Evolutionary conservation across 352 stramenopile genomes (phyloP).

Genomic region (Thalassiosira exigua): DNA sequence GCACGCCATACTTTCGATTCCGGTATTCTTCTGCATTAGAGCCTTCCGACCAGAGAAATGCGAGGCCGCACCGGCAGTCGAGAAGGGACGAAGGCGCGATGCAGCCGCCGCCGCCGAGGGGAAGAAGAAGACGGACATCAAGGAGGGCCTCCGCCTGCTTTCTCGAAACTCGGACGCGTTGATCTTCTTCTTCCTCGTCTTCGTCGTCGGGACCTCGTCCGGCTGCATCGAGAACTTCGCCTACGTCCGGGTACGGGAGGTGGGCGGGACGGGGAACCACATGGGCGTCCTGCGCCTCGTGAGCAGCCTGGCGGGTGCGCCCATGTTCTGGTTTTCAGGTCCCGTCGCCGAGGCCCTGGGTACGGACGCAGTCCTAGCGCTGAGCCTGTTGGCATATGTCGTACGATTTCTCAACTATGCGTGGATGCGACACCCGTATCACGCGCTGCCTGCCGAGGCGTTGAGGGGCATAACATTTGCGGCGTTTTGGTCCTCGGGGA

Average conservation of each 20-base stretch:
- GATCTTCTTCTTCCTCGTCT: conserved; percentile 88
- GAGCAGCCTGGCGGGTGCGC: conserved; percentile 81
- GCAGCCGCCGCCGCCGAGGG: conserved; percentile 3
- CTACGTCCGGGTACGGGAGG: conserved; percentile 86
- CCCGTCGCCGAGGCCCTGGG: conserved; percentile 78
- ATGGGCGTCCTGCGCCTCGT: conserved; percentile 85
- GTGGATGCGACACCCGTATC: conserved; percentile 82
- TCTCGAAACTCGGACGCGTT: conserved; percentile 79
- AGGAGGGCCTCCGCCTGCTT: conserved; percentile 71
- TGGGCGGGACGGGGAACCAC: conserved; percentile 83
- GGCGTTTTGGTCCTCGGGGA: conserved; percentile 86
- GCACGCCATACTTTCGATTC: conserved; percentile 74
- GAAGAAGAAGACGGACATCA: conserved; percentile 54
- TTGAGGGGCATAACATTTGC: conserved; percentile 87
- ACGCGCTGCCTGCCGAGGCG: conserved; percentile 85
- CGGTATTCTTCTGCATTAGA: conserved; percentile 73
- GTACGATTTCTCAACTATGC: conserved; percentile 87
- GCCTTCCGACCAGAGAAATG: conserved; percentile 66
- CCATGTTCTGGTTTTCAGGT: conserved; percentile 88
- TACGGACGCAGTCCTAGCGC: conserved; percentile 82
- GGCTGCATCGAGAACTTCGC: conserved; percentile 90
- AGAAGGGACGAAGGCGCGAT: conserved; percentile 30
- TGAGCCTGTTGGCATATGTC: conserved; percentile 84
- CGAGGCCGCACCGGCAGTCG: conserved; percentile 15
- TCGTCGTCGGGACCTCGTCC: conserved; percentile 85